phyloP scores from a whole-genome alignment of 2,329 filamentous ascomycete species.

The Sclerotinia glacialis region DNA sequence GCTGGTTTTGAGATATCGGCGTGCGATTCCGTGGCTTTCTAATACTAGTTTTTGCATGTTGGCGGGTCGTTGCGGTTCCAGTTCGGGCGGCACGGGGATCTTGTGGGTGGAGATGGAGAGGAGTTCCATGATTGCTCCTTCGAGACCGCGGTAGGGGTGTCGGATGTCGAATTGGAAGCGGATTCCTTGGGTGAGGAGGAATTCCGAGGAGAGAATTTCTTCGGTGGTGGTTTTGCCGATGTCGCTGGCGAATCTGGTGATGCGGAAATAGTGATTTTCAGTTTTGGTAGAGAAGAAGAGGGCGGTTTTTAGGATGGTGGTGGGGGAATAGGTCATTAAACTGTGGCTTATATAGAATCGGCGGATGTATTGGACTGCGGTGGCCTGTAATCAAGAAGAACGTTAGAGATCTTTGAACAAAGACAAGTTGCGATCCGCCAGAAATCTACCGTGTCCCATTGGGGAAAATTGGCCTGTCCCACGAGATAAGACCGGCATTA shows the following conservation, averaged over 20 bases:
- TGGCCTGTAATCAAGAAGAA: conserved; percentile 31
- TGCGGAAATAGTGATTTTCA: conserved; percentile 67
- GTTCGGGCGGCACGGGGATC: conserved; percentile 11
- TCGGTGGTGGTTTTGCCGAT: conserved; percentile 71
- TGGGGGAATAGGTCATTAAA: conserved; percentile 92
- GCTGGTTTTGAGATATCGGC: conserved; percentile 72
- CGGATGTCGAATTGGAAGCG: conserved; percentile 91
- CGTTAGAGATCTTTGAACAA: background rate
- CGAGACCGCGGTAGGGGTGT: conserved; percentile 84
- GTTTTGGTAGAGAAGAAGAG: conserved; percentile 93
- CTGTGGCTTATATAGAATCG: conserved; percentile 96
- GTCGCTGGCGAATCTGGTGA: conserved; percentile 64
- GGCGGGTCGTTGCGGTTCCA: conserved; percentile 22
- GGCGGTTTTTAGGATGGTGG: conserved; percentile 82
- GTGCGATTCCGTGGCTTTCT: conserved; percentile 68
- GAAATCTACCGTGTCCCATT: too few relatives aligned
- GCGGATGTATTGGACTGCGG: conserved; percentile 63
- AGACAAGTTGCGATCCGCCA: background rate
- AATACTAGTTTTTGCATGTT: conserved; percentile 46
- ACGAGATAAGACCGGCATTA: background rate
- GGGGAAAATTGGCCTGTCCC: accelerated
- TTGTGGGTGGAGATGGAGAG: conserved; percentile 28
- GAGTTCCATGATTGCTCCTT: conserved; percentile 83
- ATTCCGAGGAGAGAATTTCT: conserved; percentile 86
- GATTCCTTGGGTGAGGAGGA: conserved; percentile 85